Evolutionary conservation across 257 asterid genomes (phyloP).

Genomic region (Solanum corneliomulleri): DNA sequence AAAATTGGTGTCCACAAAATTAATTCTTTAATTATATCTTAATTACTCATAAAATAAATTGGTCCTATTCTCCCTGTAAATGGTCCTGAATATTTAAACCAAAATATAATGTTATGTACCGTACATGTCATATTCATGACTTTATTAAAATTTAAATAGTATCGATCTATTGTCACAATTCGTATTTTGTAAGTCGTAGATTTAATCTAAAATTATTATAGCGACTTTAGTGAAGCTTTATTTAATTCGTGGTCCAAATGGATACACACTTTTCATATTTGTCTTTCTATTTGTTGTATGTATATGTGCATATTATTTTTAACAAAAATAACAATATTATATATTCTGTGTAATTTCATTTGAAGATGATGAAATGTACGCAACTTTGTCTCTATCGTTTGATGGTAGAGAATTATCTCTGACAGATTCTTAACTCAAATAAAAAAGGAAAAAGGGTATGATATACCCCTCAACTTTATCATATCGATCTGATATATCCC

Average conservation of each 20-base stretch:
- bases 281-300: background rate
- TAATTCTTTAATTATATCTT: background rate
- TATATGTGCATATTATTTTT: background rate
- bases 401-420: background rate
- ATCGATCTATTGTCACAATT: background rate
- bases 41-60: background rate
- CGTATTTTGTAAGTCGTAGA: background rate
- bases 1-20: background rate
- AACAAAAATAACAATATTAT: background rate
- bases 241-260: background rate
- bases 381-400: rapidly evolving
- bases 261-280: background rate
- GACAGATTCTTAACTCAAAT: rapidly evolving
- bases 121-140: background rate
- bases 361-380: background rate
- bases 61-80: background rate
- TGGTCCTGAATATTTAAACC: background rate
- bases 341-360: rapidly evolving
- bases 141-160: background rate
- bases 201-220: background rate
- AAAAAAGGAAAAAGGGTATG: no score
- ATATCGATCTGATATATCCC: no score
- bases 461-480: no score
- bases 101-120: background rate
- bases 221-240: background rate